These are phyloP conservation scores for Colletotrichum liaoningense DNA, from an alignment of 2,329 filamentous ascomycete genomes.

Conservation along the genomic window DNA sequence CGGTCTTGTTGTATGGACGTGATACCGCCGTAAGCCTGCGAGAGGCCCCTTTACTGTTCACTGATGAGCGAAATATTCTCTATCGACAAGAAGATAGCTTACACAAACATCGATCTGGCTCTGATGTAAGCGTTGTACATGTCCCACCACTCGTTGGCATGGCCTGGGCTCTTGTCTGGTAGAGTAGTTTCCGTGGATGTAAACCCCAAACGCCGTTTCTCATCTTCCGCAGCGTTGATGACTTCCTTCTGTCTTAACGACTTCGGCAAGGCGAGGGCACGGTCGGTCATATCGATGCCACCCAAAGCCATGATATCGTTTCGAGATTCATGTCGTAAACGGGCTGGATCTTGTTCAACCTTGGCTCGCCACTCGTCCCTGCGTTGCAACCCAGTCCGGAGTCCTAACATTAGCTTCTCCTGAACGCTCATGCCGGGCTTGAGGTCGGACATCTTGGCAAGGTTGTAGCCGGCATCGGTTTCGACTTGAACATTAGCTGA, in stretches of 20 bases:
- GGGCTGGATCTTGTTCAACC: not conserved
- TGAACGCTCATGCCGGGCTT: not conserved
- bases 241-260: not conserved
- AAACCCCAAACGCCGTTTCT: not conserved
- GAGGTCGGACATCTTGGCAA: constrained; percentile 1
- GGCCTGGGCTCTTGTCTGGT: no score
- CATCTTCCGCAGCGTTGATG: not conserved
- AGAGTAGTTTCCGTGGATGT: not conserved
- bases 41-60: not conserved
- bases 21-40: not conserved
- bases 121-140: not conserved
- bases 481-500: not conserved
- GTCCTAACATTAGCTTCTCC: constrained; percentile 13
- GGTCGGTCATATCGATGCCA: not conserved
- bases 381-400: not conserved
- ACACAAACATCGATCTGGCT: not conserved
- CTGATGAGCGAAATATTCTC: not conserved
- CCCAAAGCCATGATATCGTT: constrained; percentile 1
- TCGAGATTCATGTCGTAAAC: not conserved
- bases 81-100: not conserved
- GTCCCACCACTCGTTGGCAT: not conserved
- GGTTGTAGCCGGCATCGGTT: not conserved
- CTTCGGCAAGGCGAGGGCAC: not conserved
- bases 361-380: not conserved
- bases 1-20: not conserved